phyloP scores from a whole-genome alignment of 2,329 filamentous ascomycete genomes.

The Colletotrichum costaricense region DNA sequence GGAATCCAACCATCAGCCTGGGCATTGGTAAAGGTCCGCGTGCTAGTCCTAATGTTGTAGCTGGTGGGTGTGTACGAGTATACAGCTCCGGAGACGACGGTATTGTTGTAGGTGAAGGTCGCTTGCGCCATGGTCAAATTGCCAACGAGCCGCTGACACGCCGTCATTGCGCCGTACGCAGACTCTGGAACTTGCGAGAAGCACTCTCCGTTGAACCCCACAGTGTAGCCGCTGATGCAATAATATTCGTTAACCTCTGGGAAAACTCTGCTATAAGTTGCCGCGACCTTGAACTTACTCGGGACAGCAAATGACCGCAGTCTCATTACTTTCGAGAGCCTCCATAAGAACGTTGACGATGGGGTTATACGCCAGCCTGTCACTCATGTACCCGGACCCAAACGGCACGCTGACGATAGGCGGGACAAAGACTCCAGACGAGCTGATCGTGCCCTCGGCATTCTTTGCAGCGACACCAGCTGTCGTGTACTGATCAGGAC shows the following conservation, averaged over 20 bases:
- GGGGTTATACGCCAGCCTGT: neutral
- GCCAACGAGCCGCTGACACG: neutral
- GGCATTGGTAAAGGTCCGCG: neutral
- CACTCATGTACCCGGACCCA: neutral
- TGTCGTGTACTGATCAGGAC: conserved; percentile 41
- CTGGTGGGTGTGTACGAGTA: neutral
- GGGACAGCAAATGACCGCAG: conserved; percentile 14
- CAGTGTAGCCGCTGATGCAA: neutral
- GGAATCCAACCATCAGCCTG: neutral
- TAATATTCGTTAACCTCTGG: rapidly evolving
- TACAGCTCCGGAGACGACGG: neutral
- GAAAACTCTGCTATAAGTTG: too few relatives aligned
- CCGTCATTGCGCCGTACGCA: conserved; percentile 1
- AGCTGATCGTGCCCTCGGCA: conserved; percentile 4
- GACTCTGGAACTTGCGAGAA: neutral
- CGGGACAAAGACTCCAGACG: conserved; percentile 12
- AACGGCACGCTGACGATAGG: neutral
- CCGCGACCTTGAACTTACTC: neutral
- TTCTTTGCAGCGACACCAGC: conserved; percentile 33
- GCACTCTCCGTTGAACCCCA: conserved; percentile 4
- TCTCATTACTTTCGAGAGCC: neutral
- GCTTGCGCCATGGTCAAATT: neutral
- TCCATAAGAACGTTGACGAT: conserved; percentile 19
- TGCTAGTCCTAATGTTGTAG: neutral
- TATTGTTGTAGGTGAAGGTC: conserved; percentile 22